Conservation (phyloP, 352 stramenopile species). For the Phytopythium oedochilum region DNA sequence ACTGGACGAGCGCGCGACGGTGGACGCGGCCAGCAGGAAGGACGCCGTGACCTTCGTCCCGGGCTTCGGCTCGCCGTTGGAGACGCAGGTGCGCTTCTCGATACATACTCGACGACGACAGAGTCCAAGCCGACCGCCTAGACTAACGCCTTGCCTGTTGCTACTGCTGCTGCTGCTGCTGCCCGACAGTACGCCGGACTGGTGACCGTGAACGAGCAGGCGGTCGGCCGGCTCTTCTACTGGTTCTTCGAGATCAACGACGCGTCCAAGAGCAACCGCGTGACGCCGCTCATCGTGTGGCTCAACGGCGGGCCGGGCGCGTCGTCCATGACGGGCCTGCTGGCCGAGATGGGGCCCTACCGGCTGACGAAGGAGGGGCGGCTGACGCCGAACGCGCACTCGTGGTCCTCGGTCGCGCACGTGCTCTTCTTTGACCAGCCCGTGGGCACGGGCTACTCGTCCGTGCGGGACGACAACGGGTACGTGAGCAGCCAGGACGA, state of each 20-base stretch:
- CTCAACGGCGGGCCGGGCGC: conserved; percentile 73
- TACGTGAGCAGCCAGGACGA: conserved; percentile 71
- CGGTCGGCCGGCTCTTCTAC: conserved; percentile 72
- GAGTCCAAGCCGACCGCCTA: too few relatives aligned
- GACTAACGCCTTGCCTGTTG: too few relatives aligned
- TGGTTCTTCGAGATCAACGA: conserved; percentile 83
- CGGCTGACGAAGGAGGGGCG: conserved; percentile 59
- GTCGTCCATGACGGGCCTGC: conserved; percentile 76
- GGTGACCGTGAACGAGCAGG: conserved; percentile 49
- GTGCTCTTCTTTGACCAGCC: conserved; percentile 86
- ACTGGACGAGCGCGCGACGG: neutral
- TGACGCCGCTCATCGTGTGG: conserved; percentile 73
- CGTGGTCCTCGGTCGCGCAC: conserved; percentile 73
- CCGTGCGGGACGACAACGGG: conserved; percentile 59
- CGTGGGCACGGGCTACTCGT: conserved; percentile 75
- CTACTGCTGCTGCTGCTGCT: conserved; percentile 13
- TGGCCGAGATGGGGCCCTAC: conserved; percentile 80
- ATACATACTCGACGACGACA: too few relatives aligned
- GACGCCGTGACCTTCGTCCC: conserved; percentile 60
- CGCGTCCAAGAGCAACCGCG: conserved; percentile 27
- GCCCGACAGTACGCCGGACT: conserved; percentile 60
- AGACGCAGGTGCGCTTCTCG: conserved; percentile 64
- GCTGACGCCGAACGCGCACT: conserved; percentile 60
- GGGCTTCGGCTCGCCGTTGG: conserved; percentile 58
- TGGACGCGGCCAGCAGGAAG: conserved; percentile 8